phyloP scores from a whole-genome alignment of 1,284 basidiomycete species.

The Boletus mariae region DNA sequence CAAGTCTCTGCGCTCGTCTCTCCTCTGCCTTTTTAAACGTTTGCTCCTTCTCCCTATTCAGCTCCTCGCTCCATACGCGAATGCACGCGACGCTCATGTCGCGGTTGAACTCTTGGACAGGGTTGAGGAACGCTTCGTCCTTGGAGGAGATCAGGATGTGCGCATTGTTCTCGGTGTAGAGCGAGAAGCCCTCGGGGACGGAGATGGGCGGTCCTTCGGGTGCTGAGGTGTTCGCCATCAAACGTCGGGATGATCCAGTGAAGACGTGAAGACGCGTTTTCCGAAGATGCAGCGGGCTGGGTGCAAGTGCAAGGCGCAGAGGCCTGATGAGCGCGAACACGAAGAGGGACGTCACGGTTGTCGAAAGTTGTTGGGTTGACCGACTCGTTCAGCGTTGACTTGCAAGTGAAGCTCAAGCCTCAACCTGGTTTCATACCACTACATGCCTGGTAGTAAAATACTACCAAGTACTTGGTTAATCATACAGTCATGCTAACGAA shows the following conservation, averaged over 20 bases:
- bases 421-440: no score
- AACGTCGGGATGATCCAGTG: conserved; percentile 4
- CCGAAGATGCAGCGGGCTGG: not conserved
- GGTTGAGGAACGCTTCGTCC: conserved; percentile 91
- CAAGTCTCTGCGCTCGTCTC: conserved; percentile 32
- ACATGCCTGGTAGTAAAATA: not conserved
- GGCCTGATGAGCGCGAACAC: conserved; percentile 24
- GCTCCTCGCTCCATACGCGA: conserved; percentile 75
- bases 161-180: conserved; percentile 84
- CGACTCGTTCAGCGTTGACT: no score
- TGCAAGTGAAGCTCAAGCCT: no score
- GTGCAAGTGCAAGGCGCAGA: conserved; percentile 22
- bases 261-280: conserved; percentile 1
- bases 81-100: conserved; percentile 92
- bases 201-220: conserved; percentile 28
- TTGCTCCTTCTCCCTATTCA: conserved; percentile 64
- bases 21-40: conserved; percentile 52
- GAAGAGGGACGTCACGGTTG: conserved; percentile 19
- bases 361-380: not conserved
- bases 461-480: no score
- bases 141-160: conserved; percentile 75
- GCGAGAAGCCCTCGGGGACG: conserved; percentile 71
- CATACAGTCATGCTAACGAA: not conserved
- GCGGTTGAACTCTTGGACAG: conserved; percentile 98
- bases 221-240: conserved; percentile 4